phyloP scores from a whole-genome alignment of 2,329 filamentous ascomycete genomes.

The Orbilia blumenaviensis region DNA sequence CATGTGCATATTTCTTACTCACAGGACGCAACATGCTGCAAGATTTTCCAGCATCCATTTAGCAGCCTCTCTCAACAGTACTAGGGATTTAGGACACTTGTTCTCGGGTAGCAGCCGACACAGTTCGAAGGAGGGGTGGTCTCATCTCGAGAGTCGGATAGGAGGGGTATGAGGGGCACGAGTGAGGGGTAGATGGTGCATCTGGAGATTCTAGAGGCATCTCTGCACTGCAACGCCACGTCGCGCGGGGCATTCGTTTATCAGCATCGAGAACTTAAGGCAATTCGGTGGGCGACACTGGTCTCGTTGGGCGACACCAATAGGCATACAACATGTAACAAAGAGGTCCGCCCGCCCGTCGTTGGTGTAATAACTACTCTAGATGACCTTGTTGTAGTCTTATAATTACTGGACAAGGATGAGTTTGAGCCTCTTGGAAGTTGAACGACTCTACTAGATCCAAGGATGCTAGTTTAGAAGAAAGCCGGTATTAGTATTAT shows the following conservation, averaged over 20 bases:
- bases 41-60: constrained; percentile 24
- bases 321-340: too few relatives aligned
- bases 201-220: constrained; percentile 1
- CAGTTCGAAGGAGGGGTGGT: not conserved
- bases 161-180: constrained; percentile 8
- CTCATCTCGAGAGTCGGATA: constrained; percentile 4
- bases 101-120: constrained; percentile 40
- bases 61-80: constrained; percentile 6
- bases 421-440: not conserved
- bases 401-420: not conserved
- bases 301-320: too few relatives aligned
- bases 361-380: too few relatives aligned
- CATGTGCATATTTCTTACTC: constrained; percentile 34
- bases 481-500: too few relatives aligned
- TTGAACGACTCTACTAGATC: too few relatives aligned
- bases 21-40: constrained; percentile 11
- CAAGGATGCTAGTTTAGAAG: not conserved
- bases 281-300: too few relatives aligned
- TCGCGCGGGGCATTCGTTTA: not conserved
- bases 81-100: constrained; percentile 24
- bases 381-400: not conserved
- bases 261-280: not conserved
- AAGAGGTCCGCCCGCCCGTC: too few relatives aligned
- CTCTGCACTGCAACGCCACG: constrained; percentile 20
- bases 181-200: not conserved